Evolutionary conservation across 257 asterid species (phyloP).

Genomic region (Fraxinus americana): DNA sequence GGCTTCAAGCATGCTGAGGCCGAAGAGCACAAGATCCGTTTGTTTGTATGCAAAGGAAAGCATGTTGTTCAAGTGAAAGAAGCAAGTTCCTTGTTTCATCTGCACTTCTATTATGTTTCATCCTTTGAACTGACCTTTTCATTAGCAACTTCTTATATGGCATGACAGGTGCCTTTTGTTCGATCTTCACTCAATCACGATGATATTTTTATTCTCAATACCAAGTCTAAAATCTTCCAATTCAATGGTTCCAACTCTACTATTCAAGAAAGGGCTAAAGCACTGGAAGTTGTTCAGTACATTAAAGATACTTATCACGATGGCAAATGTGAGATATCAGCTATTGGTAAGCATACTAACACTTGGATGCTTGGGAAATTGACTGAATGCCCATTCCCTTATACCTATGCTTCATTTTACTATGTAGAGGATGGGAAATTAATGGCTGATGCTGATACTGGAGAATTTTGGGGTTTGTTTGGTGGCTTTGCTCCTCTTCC

Average conservation of each 20-base stretch:
- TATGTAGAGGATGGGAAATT: slow-evolving; percentile 81
- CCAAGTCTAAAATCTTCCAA: slow-evolving; percentile 69
- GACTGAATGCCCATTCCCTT: slow-evolving; percentile 9
- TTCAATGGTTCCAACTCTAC: slow-evolving; percentile 81
- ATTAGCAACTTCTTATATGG: slow-evolving; percentile 13
- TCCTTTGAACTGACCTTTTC: slow-evolving; percentile 8
- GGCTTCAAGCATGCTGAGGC: slow-evolving; percentile 61
- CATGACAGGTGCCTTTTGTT: slow-evolving; percentile 63
- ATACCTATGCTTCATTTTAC: slow-evolving; percentile 27
- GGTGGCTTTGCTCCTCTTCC: slow-evolving; percentile 98
- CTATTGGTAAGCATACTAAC: slow-evolving; percentile 56
- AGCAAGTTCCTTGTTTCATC: slow-evolving; percentile 44
- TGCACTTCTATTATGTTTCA: slow-evolving; percentile 15
- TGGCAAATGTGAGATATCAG: slow-evolving; percentile 80
- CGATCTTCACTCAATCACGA: slow-evolving; percentile 82
- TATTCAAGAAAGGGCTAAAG: slow-evolving; percentile 89
- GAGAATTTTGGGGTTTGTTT: slow-evolving; percentile 88
- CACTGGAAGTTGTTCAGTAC: slow-evolving; percentile 88
- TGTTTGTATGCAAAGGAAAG: slow-evolving; percentile 84
- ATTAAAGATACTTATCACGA: slow-evolving; percentile 75
- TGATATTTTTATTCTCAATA: slow-evolving; percentile 77
- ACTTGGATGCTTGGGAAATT: slow-evolving; percentile 16
- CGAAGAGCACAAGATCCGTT: slow-evolving; percentile 54
- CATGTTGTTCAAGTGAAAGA: slow-evolving; percentile 77
- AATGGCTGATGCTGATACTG: slow-evolving; percentile 84